Base-by-base conservation (phyloP, 2,329 filamentous ascomycete species). In the Ophiocordyceps camponoti-leonardi region DNA sequence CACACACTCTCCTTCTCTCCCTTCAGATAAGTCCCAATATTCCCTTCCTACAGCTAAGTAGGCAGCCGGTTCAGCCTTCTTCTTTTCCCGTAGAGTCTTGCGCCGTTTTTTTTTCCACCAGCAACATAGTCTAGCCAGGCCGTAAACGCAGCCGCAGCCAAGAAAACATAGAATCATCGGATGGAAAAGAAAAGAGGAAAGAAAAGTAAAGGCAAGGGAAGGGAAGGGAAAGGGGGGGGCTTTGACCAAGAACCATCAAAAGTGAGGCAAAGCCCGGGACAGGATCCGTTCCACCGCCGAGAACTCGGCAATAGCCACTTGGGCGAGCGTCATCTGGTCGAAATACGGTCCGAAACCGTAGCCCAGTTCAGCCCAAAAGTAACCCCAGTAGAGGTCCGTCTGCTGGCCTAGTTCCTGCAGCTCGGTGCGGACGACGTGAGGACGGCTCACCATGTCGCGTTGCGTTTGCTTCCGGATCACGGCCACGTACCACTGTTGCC, bases 401-500 rank as follows among this genome's bases (percentile, higher is more conserved):
- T 57, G 44, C 14, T 47, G 40, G 22, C 56, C 54, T 22, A 53
- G 52, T 20, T 58, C 54, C 42, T 64, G 54, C 6, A 73, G 55
- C 1, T 55, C 48, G 13, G 60, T 60, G 44, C 67, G 67, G 48
- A 71, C 63, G 6, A 57, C 56, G 20, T 73, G 60, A 0, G 64
- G 55, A 12, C 68, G 60, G 11, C 53, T 45, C 31, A 64, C 52
- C 12, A 70, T 55, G 22, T 64, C 61, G 2, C 65, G 59, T 13
- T 56, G 61, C 0, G 72, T 72, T 53, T 73, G 68, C 50, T 73
- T 67, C 35, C 73, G 71, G 46, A 79, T 70, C 22, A 75, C 48
- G 16, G 63, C 60, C 45, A 78, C 69, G 58, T 77, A 79, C 63
- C 67, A 79, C 74, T 78, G 20, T 13, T 23, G 11, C 11, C 37